Evolutionary conservation across 768 basidiomycete species (phyloP).

Genomic region (Russula emetica): DNA sequence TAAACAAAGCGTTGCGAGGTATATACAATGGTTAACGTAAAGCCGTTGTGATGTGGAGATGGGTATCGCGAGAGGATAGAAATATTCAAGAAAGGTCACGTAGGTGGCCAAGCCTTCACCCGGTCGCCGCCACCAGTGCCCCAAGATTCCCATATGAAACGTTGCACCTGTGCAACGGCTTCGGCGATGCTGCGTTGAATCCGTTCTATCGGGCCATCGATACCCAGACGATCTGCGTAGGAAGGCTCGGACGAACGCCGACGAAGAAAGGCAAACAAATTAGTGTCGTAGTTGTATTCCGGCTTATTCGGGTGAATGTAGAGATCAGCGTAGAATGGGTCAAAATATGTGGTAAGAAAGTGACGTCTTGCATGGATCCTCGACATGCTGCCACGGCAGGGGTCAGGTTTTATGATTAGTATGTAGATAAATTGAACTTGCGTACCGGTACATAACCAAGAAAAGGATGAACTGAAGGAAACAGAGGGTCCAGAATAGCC

Average conservation of each 20-base stretch:
- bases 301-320: slow-evolving; percentile 47
- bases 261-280: slow-evolving; percentile 33
- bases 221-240: slow-evolving; percentile 14
- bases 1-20: slow-evolving; percentile 8
- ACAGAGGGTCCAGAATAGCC: slow-evolving; percentile 38
- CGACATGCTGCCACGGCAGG: slow-evolving; percentile 40
- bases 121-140: slow-evolving; percentile 11
- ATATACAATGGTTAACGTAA: background rate
- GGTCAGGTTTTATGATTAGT: background rate
- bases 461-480: slow-evolving; percentile 46
- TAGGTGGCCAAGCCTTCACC: slow-evolving; percentile 25
- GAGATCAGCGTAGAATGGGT: slow-evolving; percentile 72
- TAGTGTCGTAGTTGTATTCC: slow-evolving; percentile 39
- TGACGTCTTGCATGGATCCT: slow-evolving; percentile 46
- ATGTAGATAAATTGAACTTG: background rate
- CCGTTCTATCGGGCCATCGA: slow-evolving; percentile 12
- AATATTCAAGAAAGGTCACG: slow-evolving; percentile 1
- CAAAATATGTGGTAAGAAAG: slow-evolving; percentile 73
- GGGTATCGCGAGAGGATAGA: slow-evolving; percentile 15
- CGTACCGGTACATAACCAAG: slow-evolving; percentile 57
- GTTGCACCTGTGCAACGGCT: slow-evolving; percentile 18
- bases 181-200: slow-evolving; percentile 8
- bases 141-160: slow-evolving; percentile 25
- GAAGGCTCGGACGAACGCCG: slow-evolving; percentile 11
- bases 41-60: background rate